Base-by-base conservation (phyloP, 1,284 basidiomycete species). In the Hemileia vastatrix region DNA sequence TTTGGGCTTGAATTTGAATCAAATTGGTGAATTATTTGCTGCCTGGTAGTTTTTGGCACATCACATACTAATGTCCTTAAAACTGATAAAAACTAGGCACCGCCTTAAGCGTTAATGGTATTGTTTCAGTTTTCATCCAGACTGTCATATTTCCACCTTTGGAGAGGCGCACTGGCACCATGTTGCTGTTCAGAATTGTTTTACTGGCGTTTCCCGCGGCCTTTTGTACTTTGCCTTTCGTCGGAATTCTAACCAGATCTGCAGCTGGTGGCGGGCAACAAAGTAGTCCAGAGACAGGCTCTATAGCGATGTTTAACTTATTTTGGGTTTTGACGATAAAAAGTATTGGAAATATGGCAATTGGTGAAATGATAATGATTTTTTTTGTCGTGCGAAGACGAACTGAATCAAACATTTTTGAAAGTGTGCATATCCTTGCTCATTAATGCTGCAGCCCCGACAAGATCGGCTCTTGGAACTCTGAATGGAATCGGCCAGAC, bases 401-500 rank as follows among this genome's bases (percentile, higher is more conserved):
- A n/a, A n/a, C n/a, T n/a, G n/a, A n/a, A n/a, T n/a, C n/a, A n/a
- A n/a, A n/a, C n/a, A n/a, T n/a, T n/a, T n/a, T 45, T 27, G 21
- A 52, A 24, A 60, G 58, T 53, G 15, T 60, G 58, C 19, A 53
- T 53, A 21, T 53, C 58, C 8, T 36, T 60, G 2, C 49, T 60
- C 31, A 44, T 60, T 19, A 60, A 60, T 43, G 58, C 48, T 44
- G 40, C 58, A 21, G 49, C 58, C 2, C 58, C 58, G 6, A 60
- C 32, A 32, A 33, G 21, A 31, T 49, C 31, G 15, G 27, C 58
- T 32, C 23, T 60, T 6, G 58, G 58, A 43, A 53, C 58, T 8
- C 15, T 60, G 24, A 60, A 60, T 60, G 58, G 58, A 31, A 44
- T 60, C 9, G 58, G 48, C 8, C 58, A 60, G 49, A 51, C 53